These are phyloP conservation scores for Umbilicus rupestris DNA, from an alignment of 164 flowering plant genomes.

Conservation along the genomic window DNA sequence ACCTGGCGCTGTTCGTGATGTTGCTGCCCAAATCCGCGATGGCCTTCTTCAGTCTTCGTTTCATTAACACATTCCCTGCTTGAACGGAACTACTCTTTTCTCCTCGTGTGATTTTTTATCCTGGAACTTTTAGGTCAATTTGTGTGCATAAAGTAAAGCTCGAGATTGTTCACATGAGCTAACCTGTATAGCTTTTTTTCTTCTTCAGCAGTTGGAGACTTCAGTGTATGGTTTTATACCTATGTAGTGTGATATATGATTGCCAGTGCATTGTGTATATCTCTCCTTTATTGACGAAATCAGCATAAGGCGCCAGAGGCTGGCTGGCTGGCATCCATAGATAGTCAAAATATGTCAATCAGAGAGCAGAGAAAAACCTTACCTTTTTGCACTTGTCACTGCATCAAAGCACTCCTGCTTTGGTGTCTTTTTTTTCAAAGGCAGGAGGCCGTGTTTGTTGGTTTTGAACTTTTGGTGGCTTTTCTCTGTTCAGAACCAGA, in stretches of 20 bases:
- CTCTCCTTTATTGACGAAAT: too few relatives aligned
- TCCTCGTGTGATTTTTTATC: too few relatives aligned
- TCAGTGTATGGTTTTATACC: too few relatives aligned
- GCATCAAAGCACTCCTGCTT: background rate
- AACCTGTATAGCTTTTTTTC: too few relatives aligned
- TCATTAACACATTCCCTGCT: background rate
- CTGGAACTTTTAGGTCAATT: too few relatives aligned
- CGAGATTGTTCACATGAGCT: too few relatives aligned
- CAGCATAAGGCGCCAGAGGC: too few relatives aligned
- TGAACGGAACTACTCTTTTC: too few relatives aligned
- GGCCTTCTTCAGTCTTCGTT: conserved; percentile 49
- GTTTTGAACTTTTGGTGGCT: conserved; percentile 3
- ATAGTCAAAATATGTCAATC: conserved; percentile 16
- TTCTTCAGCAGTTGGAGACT: too few relatives aligned
- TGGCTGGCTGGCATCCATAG: background rate
- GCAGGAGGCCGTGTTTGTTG: conserved; percentile 2
- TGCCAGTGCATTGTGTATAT: too few relatives aligned
- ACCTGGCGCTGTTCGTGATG: conserved; percentile 62
- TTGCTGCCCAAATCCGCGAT: conserved; percentile 57
- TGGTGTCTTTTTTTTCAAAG: conserved; percentile 17
- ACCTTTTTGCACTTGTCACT: conserved; percentile 13
- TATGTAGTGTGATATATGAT: too few relatives aligned
- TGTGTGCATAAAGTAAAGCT: too few relatives aligned
- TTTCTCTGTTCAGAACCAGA: background rate
- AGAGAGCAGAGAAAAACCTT: background rate